phyloP scores from a whole-genome alignment of 805 yeast species.

The Saccharomycopsis synnaedendra region DNA sequence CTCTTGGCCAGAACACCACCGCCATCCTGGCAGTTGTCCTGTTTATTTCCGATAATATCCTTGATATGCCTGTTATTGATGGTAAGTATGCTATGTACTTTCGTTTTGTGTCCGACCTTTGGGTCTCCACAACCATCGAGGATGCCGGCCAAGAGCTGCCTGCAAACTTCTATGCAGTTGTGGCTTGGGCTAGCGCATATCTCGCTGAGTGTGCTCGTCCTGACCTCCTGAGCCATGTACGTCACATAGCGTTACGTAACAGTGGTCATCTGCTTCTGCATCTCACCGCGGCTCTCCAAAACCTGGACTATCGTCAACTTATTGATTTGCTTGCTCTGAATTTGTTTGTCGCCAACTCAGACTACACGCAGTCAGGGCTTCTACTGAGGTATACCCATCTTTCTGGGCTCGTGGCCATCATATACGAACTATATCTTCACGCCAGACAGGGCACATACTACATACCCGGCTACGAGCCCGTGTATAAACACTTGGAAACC shows the following conservation, averaged over 20 bases:
- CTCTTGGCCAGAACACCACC: too few relatives aligned
- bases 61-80: constrained; percentile 8
- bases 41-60: constrained; percentile 5
- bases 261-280: constrained; percentile 1
- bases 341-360: constrained; percentile 2
- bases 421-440: constrained; percentile 11
- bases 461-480: neutral
- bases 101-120: constrained; percentile 4
- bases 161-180: constrained; percentile 8
- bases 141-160: neutral
- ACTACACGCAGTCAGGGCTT: constrained; percentile 5
- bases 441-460: constrained; percentile 1
- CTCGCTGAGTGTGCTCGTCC: neutral
- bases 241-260: neutral
- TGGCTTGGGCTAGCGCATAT: constrained; percentile 8
- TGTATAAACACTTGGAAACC: neutral
- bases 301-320: constrained; percentile 3
- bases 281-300: constrained; percentile 1
- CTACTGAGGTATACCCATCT: constrained; percentile 6
- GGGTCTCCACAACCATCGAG: constrained; percentile 6
- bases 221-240: too few relatives aligned
- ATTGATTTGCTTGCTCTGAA: constrained; percentile 9
- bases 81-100: neutral
- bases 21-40: neutral
- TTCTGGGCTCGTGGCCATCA: constrained; percentile 12